Evolutionary conservation across 345 rosid genomes (phyloP), one percentile per base, ranked within the genome.

Genomic region (Euphorbia lathyris): DNA sequence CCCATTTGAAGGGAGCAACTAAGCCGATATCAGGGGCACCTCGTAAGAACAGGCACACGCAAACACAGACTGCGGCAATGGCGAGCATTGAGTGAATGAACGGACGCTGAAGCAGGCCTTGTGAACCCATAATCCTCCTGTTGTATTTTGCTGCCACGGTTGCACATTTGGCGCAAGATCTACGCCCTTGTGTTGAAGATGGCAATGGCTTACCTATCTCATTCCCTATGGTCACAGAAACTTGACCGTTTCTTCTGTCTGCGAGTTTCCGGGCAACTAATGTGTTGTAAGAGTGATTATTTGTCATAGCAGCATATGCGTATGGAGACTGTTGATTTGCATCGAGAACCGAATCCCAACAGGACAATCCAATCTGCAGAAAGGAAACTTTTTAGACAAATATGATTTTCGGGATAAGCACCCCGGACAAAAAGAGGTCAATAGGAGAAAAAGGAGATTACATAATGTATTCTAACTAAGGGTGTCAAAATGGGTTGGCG

Each of bases 51-150:
- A 92, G 77, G 77, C 98, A 92, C 58, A 92, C 98, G 79, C 98
- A 92, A 70, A 90, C 97, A 58, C 98, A 92, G 45, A 93, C 97
- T 4, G 97, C 91, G 1, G 95, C 98, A 75, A 90, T 78, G 71
- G 93, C 86, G 22, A 93, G 93, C 93, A 93, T 84, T 13, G 97
- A 88, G 76, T 90, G 91, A 71, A 88, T 71, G 50, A 82, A 86
- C 9, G 98, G 93, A 43, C 87, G 88, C 66, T 86, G 90, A 81
- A 90, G 91, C 75, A 92, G 72, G 43, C 93, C 89, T 9, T 60
- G 86, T 20, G 91, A 73, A 23, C 86, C 83, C 2, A 77, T 78
- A 43, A 76, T 73, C 79, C 80, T 85, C 68, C 74, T 76, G 36
- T 70, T 73, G 74, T 74, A 84, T 78, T 82, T 90, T 16, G 86